These are phyloP conservation scores for Cicer yamashitae DNA, from an alignment of 306 rosid genomes.

Conservation along the genomic window DNA sequence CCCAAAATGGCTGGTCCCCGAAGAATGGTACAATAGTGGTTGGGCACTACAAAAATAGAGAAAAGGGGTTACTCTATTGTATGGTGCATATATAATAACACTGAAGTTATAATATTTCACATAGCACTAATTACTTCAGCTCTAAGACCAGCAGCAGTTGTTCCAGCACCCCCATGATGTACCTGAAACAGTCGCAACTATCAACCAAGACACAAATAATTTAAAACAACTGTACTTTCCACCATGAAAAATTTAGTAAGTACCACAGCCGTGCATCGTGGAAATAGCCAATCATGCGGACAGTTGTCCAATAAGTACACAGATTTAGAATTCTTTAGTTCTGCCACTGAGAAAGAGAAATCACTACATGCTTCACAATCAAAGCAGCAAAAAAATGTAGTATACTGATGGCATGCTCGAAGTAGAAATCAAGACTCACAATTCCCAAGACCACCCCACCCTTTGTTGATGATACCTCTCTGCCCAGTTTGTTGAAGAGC, in stretches of 20 bases:
- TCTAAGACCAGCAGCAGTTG: constrained; percentile 97
- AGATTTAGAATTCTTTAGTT: constrained; percentile 58
- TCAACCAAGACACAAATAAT: constrained; percentile 32
- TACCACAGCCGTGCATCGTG: constrained; percentile 88
- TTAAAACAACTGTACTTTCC: constrained; percentile 23
- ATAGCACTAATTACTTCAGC: constrained; percentile 68
- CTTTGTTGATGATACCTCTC: constrained; percentile 92
- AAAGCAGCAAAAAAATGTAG: constrained; percentile 18
- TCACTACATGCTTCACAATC: constrained; percentile 47
- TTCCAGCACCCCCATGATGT: constrained; percentile 98
- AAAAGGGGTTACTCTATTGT: constrained; percentile 27
- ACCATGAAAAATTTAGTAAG: constrained; percentile 32
- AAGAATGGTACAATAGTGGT: constrained; percentile 92
- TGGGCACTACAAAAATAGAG: constrained; percentile 69
- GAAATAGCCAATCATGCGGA: constrained; percentile 98
- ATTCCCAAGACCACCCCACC: constrained; percentile 96
- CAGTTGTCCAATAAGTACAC: constrained; percentile 85
- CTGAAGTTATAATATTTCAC: constrained; percentile 6
- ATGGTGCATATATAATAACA: constrained; percentile 8
- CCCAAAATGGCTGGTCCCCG: constrained; percentile 97
- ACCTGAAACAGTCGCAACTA: constrained; percentile 61
- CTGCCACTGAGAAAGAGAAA: constrained; percentile 67
- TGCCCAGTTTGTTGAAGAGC: constrained; percentile 82
- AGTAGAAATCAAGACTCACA: constrained; percentile 64
- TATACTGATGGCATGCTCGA: constrained; percentile 38